Conservation (phyloP, 2,329 filamentous ascomycete genomes). For the Colletotrichum karsti region DNA sequence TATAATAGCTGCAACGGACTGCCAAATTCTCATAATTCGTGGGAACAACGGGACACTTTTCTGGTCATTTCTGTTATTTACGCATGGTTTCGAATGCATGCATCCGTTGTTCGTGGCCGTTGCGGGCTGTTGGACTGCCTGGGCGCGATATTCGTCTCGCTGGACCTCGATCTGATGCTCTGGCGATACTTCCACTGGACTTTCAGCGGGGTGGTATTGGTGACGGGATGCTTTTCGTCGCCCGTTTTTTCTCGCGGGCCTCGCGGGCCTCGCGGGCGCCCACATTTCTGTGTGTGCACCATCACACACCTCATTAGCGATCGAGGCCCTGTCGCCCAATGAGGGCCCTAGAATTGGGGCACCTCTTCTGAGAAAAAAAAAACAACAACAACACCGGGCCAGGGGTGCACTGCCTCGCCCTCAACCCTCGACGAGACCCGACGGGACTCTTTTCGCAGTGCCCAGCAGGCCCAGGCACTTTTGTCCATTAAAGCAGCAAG, state of each 20-base stretch:
- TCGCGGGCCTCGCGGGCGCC: constrained; percentile 7
- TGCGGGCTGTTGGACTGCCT: background rate
- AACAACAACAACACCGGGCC: background rate
- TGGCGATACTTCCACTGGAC: constrained; percentile 24
- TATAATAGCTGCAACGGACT: background rate
- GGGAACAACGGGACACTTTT: background rate
- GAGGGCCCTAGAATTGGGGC: constrained; percentile 12
- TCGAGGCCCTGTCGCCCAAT: constrained; percentile 19
- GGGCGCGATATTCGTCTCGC: background rate
- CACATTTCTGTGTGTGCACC: constrained; percentile 19
- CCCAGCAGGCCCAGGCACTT: background rate
- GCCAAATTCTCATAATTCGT: background rate
- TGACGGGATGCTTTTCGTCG: constrained; percentile 13
- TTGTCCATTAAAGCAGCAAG: constrained; percentile 20
- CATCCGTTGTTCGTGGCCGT: constrained; percentile 11
- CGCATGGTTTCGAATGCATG: background rate
- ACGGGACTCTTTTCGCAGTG: background rate
- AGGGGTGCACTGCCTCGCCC: background rate
- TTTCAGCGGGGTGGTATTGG: constrained; percentile 37
- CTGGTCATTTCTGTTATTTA: background rate
- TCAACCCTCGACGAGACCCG: background rate
- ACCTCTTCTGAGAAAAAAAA: background rate
- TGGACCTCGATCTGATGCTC: constrained; percentile 19
- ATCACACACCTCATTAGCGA: constrained; percentile 14
- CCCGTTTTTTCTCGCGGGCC: background rate